phyloP scores from a whole-genome alignment of 2,329 filamentous ascomycete genomes.

The Colletotrichum gigasporum region DNA sequence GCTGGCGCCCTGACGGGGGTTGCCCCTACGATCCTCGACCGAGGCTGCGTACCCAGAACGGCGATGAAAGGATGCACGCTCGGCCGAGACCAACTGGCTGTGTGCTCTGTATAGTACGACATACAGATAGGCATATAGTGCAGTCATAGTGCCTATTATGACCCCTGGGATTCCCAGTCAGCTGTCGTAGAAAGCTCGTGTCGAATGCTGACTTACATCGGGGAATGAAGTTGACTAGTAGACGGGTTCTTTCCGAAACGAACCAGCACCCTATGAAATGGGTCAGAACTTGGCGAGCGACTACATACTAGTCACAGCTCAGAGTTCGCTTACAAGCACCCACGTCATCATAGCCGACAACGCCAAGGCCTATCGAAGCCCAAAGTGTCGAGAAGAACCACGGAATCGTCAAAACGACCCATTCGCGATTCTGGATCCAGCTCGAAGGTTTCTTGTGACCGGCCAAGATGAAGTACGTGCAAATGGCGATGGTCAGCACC shows the following conservation, averaged over 20 bases:
- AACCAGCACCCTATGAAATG: slow-evolving; percentile 49
- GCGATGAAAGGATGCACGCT: slow-evolving; percentile 26
- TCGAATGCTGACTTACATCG: slow-evolving; percentile 38
- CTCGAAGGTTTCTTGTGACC: slow-evolving; percentile 44
- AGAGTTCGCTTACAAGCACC: slow-evolving; percentile 39
- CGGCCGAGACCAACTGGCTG: slow-evolving; percentile 42
- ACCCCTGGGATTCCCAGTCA: slow-evolving; percentile 34
- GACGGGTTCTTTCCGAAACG: slow-evolving; percentile 45
- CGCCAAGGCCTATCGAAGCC: slow-evolving; percentile 42
- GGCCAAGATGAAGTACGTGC: slow-evolving; percentile 50
- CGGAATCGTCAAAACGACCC: slow-evolving; percentile 44
- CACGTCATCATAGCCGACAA: slow-evolving; percentile 44
- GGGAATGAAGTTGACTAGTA: slow-evolving; percentile 52
- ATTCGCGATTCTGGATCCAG: slow-evolving; percentile 47
- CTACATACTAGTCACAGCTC: no score
- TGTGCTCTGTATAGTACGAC: slow-evolving; percentile 49
- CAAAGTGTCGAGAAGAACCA: slow-evolving; percentile 48
- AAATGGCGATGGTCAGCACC: slow-evolving; percentile 51
- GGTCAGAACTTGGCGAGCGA: neutral
- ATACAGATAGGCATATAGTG: slow-evolving; percentile 49
- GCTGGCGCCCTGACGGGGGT: neutral
- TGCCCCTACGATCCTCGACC: neutral
- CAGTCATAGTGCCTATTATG: slow-evolving; percentile 48
- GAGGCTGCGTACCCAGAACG: neutral
- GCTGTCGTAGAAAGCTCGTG: neutral